Evolutionary conservation across 192 early-diverging fungal species (phyloP), one percentile per base, ranked within the genome.

Genomic region (Physocladia obscura): DNA sequence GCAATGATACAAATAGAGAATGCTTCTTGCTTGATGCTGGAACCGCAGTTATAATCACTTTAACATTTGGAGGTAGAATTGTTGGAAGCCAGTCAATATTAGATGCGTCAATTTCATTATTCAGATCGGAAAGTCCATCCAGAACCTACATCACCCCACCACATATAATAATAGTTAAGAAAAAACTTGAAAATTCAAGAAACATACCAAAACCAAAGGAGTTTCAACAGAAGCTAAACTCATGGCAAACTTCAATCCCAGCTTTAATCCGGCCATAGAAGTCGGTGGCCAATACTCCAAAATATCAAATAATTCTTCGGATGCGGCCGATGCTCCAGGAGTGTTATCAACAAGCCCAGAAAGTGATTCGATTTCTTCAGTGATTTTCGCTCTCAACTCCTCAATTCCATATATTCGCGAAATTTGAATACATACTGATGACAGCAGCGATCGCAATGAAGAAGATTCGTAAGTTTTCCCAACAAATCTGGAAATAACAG

Each of bases 21-120:
- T 63, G 71, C 22, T 73, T 55, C 1, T 67, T 67, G 44, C 19
- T n/a, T 4, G 38, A 21, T 4, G 63, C 49, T 34, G 27, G 55
- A 4, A 61, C 36, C 0, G 57, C 11, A 13, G 55, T 48, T 5
- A 67, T 19, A 2, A 63, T 38, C 2, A 57, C 22, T 52, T 67
- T 64, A 4, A 57, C 40, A 26, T 73, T 34, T 8, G 70, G 62
- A 21, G 71, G 71, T 3, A 73, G 31, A 56, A 54, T 26, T 6
- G 47, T 38, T 6, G 71, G 71, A 15, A 73, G 62, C 71, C 71
- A 73, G 39, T 73, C 71, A 29, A 73, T 32, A 36, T 65, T 64
- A 6, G 38, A 4, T 8, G 63, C 62, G 49, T 73, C 71, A 39
- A 8, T 55, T 39, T 54, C 62, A 29, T 27, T 29, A 13, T 47